These are phyloP conservation scores for Taiozyma sp. DNA, from an alignment of 1,139 yeast species.

Conservation along the genomic window DNA sequence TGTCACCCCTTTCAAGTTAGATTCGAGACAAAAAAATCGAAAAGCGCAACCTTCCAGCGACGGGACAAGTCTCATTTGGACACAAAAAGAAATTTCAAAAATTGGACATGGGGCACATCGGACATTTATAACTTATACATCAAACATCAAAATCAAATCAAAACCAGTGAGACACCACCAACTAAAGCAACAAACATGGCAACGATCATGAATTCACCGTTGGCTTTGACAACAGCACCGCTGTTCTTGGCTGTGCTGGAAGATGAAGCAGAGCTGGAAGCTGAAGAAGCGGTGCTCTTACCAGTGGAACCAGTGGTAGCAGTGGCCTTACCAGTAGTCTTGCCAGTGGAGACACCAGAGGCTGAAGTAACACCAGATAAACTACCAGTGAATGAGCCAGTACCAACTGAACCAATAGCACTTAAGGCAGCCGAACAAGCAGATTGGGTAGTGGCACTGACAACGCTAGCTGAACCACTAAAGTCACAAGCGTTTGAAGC, in stretches of 20 bases:
- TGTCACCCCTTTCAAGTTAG: background rate
- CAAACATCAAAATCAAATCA: constrained; percentile 17
- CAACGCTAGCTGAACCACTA: constrained; percentile 54
- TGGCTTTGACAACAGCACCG: constrained; percentile 10
- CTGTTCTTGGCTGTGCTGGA: constrained; percentile 16
- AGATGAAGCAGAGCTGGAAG: constrained; percentile 7
- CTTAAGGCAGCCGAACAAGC: constrained; percentile 34
- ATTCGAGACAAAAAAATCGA: background rate
- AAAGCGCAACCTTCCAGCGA: background rate
- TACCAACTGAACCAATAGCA: constrained; percentile 45
- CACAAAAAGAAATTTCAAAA: background rate
- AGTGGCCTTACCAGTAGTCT: constrained; percentile 25
- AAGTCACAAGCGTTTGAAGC: constrained; percentile 55
- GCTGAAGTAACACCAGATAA: constrained; percentile 39
- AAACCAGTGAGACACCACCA: constrained; percentile 26
- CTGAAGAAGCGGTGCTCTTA: constrained; percentile 5
- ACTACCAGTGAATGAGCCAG: constrained; percentile 37
- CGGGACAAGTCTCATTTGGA: background rate
- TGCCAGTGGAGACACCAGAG: constrained; percentile 31
- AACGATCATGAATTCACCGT: background rate
- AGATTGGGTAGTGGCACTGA: constrained; percentile 46
- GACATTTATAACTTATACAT: background rate
- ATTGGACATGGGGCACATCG: background rate
- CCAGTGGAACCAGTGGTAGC: constrained; percentile 9
- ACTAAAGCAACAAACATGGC: constrained; percentile 19